A percentile compares a stretch with the other conserved stretches of the same genome.
phyloP scores from a whole-genome alignment of 352 stramenopile species.

The Pseudoperonospora humuli region DNA sequence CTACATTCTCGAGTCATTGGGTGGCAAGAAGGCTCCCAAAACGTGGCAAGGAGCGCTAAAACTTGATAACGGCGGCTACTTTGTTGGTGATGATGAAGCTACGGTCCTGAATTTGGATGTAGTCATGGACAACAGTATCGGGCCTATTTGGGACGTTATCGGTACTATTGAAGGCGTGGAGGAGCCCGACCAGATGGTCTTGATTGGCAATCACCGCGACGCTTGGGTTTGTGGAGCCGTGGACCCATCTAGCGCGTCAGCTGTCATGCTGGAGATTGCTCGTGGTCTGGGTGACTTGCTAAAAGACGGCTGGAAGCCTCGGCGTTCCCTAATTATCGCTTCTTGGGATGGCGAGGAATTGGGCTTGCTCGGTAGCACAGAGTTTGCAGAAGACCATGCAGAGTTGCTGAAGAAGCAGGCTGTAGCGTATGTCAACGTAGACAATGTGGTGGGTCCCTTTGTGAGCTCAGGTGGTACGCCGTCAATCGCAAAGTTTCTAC shows the following conservation, averaged over 20 bases:
- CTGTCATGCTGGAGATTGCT: constrained; percentile 79
- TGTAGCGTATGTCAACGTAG: constrained; percentile 78
- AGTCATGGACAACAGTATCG: constrained; percentile 67
- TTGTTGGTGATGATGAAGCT: constrained; percentile 55
- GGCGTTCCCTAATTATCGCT: constrained; percentile 69
- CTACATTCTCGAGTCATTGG: constrained; percentile 60
- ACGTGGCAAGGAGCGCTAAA: constrained; percentile 56
- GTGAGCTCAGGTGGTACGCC: constrained; percentile 46
- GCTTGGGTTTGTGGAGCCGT: constrained; percentile 68
- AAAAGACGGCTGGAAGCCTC: constrained; percentile 57
- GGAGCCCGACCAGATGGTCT: constrained; percentile 56
- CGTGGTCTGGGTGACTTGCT: constrained; percentile 58
- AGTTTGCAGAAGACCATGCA: constrained; percentile 59
- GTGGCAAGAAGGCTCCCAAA: constrained; percentile 41
- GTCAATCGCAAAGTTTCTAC: constrained; percentile 47
- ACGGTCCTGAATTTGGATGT: constrained; percentile 61
- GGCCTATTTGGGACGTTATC: constrained; percentile 45
- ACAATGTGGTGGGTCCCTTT: constrained; percentile 48
- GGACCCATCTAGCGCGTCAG: constrained; percentile 69
- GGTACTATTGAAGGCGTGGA: constrained; percentile 50
- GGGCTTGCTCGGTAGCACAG: constrained; percentile 55
- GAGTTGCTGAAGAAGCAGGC: constrained; percentile 41
- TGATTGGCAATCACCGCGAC: constrained; percentile 89
- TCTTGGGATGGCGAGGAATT: constrained; percentile 86
- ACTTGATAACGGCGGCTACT: constrained; percentile 52